Conservation (phyloP, 2,329 filamentous ascomycete species). For the Colletotrichum euphorbiae region DNA sequence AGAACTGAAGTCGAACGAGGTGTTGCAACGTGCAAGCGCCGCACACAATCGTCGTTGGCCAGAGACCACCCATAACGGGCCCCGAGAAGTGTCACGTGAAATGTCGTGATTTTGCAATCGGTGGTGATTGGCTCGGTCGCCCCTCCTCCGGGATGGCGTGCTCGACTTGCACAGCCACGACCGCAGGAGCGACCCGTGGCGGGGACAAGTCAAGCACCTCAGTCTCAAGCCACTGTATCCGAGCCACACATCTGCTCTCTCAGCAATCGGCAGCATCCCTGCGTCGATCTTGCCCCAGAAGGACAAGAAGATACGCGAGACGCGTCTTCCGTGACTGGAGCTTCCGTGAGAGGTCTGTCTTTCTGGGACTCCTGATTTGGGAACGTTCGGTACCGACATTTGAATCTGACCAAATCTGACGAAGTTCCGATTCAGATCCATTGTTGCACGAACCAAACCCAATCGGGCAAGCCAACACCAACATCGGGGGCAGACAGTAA, state of each 20-base stretch:
- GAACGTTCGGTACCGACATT: slow-evolving; percentile 29
- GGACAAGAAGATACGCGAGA: slow-evolving; percentile 8
- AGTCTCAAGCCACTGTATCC: no score
- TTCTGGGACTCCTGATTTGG: slow-evolving; percentile 10
- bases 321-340: slow-evolving; percentile 23
- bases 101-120: slow-evolving; percentile 41
- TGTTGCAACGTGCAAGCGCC: slow-evolving; percentile 36
- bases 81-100: slow-evolving; percentile 36
- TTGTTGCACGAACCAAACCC: slow-evolving; percentile 6
- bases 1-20: slow-evolving; percentile 19
- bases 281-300: slow-evolving; percentile 10
- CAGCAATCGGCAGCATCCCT: slow-evolving; percentile 12
- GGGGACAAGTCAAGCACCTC: no score
- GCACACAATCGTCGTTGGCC: slow-evolving; percentile 30
- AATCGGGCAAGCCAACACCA: slow-evolving; percentile 9
- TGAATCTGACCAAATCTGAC: slow-evolving; percentile 5
- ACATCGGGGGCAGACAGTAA: neutral
- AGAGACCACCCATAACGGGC: slow-evolving; percentile 30
- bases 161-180: slow-evolving; percentile 13
- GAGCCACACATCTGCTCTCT: slow-evolving; percentile 16
- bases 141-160: slow-evolving; percentile 36
- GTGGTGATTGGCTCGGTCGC: slow-evolving; percentile 32
- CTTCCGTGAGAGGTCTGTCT: slow-evolving; percentile 9
- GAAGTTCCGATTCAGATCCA: slow-evolving; percentile 14
- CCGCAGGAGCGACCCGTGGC: no score